A percentile compares a stretch with the other conserved stretches of the same genome.
phyloP scores from a whole-genome alignment of 768 basidiomycete species.

The Cubamyces sp. region DNA sequence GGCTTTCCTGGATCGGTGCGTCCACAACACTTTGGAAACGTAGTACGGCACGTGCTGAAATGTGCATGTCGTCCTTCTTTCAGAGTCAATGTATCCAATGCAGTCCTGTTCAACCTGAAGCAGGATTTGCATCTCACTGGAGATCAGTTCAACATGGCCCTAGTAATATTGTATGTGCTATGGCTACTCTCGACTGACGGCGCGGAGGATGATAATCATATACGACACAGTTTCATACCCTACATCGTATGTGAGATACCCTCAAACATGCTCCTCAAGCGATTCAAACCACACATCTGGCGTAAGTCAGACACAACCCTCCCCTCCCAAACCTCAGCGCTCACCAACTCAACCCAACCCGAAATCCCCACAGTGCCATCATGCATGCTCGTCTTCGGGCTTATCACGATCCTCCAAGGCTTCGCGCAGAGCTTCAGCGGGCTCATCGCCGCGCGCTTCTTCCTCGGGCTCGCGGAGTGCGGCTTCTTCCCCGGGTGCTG shows the following conservation, averaged over 20 bases:
- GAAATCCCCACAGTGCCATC: constrained; percentile 32
- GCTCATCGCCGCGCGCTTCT: constrained; percentile 43
- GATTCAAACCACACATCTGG: constrained; percentile 42
- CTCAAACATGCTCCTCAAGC: constrained; percentile 39
- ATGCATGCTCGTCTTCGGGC: constrained; percentile 43
- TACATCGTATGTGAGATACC: constrained; percentile 43
- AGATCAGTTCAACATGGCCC: constrained; percentile 35
- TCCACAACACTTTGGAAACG: background rate
- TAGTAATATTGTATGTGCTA: constrained; percentile 36
- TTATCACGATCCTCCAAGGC: constrained; percentile 40
- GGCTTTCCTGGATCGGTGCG: constrained; percentile 44
- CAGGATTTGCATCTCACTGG: constrained; percentile 34
- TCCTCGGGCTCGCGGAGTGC: constrained; percentile 39
- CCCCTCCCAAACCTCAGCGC: background rate
- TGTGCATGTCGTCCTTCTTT: too few species aligned
- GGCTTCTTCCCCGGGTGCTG: constrained; percentile 37
- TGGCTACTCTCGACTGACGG: background rate
- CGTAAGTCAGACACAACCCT: constrained; percentile 23
- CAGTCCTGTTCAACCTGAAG: constrained; percentile 36
- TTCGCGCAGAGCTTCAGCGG: constrained; percentile 39
- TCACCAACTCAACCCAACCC: background rate
- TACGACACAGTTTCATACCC: constrained; percentile 34
- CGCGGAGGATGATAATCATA: background rate
- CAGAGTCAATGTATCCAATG: constrained; percentile 39
- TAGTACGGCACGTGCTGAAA: too few species aligned